Conservation (phyloP, 2,329 filamentous ascomycete genomes). For the Fusarium keratoplasticum region DNA sequence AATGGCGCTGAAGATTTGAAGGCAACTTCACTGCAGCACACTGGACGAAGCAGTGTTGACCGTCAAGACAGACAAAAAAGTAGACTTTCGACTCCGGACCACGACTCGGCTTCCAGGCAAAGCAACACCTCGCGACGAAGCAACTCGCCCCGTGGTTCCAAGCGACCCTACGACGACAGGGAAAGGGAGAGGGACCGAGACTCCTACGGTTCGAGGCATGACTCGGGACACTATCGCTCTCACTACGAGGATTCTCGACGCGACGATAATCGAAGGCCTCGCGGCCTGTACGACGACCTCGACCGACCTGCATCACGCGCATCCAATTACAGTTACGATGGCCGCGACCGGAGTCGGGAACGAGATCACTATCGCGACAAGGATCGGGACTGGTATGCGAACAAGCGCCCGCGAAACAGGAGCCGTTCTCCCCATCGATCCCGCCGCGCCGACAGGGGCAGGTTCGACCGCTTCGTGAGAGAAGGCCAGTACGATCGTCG, state of each 20-base stretch:
- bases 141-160: constrained; percentile 74
- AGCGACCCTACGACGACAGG: constrained; percentile 74
- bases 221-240: constrained; percentile 70
- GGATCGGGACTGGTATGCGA: constrained; percentile 58
- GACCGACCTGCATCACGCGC: constrained; percentile 61
- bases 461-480: constrained; percentile 49
- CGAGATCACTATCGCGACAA: constrained; percentile 55
- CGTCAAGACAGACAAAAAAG: constrained; percentile 84
- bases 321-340: constrained; percentile 60
- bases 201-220: constrained; percentile 64
- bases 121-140: constrained; percentile 59
- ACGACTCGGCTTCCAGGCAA: constrained; percentile 58
- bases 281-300: constrained; percentile 67
- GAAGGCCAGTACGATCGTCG: constrained; percentile 45
- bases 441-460: constrained; percentile 52
- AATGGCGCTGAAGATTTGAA: constrained; percentile 73
- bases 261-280: constrained; percentile 60
- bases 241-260: constrained; percentile 70
- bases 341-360: constrained; percentile 55
- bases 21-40: constrained; percentile 87
- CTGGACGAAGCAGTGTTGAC: constrained; percentile 89
- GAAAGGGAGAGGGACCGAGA: constrained; percentile 55
- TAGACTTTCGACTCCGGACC: constrained; percentile 69
- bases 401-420: constrained; percentile 67
- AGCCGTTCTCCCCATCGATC: constrained; percentile 62